Evolutionary conservation across 2,329 filamentous ascomycete species (phyloP).

Genomic region (Cercospora sp.): DNA sequence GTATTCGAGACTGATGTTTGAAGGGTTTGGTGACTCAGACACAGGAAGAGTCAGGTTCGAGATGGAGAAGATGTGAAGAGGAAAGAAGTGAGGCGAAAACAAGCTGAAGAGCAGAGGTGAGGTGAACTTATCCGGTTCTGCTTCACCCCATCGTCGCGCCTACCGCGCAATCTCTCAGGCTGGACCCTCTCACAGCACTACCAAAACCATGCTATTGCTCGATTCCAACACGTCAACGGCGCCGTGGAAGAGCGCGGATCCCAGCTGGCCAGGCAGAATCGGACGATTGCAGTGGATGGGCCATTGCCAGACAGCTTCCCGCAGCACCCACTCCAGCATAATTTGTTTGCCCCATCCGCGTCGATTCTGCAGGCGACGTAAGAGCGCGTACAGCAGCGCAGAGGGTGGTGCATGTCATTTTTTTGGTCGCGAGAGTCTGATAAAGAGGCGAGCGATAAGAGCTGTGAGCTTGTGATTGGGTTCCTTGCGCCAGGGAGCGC

Average conservation of each 20-base stretch:
- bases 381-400: not conserved
- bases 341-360: not conserved
- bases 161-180: constrained; percentile 4
- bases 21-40: not conserved
- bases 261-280: not conserved
- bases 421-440: constrained; percentile 1
- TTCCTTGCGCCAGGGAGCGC: not conserved
- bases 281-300: not conserved
- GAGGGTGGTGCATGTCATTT: not conserved
- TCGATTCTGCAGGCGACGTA: constrained; percentile 1
- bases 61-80: not conserved
- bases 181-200: not conserved
- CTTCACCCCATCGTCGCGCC: constrained; percentile 2
- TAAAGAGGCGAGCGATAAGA: constrained; percentile 7
- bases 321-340: constrained; percentile 3
- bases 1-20: not conserved
- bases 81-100: not conserved
- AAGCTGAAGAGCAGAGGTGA: not conserved
- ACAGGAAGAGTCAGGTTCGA: not conserved
- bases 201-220: constrained; percentile 10
- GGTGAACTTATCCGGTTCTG: constrained; percentile 8
- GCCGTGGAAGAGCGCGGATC: constrained; percentile 5
- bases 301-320: not conserved
- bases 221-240: constrained; percentile 17
- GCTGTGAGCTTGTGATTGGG: constrained; percentile 6